Conservation (phyloP, 352 stramenopile species). For the Phytopythium cucurbitacearum region DNA sequence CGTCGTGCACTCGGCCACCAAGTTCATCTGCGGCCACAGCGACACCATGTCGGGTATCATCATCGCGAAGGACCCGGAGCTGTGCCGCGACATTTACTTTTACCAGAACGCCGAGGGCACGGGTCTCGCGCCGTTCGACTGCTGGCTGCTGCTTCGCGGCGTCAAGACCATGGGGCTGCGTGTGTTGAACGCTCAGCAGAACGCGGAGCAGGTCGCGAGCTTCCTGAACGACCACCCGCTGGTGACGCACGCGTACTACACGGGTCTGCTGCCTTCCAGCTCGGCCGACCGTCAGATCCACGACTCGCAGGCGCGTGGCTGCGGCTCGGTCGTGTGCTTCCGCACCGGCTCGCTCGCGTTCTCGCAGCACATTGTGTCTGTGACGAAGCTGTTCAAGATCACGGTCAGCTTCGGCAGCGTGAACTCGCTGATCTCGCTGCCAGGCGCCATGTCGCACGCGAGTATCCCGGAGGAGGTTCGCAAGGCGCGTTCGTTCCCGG, state of each 20-base stretch:
- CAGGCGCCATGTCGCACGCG: slow-evolving; percentile 94
- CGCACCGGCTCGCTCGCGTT: slow-evolving; percentile 81
- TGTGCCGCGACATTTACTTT: slow-evolving; percentile 85
- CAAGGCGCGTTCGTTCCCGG: slow-evolving; percentile 87
- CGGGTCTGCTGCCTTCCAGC: slow-evolving; percentile 67
- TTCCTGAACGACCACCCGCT: slow-evolving; percentile 84
- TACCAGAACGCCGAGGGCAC: slow-evolving; percentile 89
- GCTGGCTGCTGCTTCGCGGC: slow-evolving; percentile 85
- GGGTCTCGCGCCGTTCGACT: slow-evolving; percentile 88
- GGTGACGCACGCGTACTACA: slow-evolving; percentile 91
- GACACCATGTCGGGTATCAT: slow-evolving; percentile 95
- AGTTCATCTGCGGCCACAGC: slow-evolving; percentile 97
- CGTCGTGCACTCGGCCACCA: slow-evolving; percentile 96
- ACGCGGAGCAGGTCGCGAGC: slow-evolving; percentile 86
- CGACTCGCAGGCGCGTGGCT: slow-evolving; percentile 77
- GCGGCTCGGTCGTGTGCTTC: slow-evolving; percentile 90
- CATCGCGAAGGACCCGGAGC: slow-evolving; percentile 76
- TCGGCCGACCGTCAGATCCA: slow-evolving; percentile 78
- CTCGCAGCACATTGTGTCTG: slow-evolving; percentile 87
- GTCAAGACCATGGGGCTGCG: slow-evolving; percentile 89
- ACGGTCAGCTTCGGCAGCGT: slow-evolving; percentile 91
- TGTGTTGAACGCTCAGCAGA: slow-evolving; percentile 80
- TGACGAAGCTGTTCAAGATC: slow-evolving; percentile 94
- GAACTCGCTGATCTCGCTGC: slow-evolving; percentile 91
- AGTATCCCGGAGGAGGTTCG: slow-evolving; percentile 91